Evolutionary conservation across 1,139 yeast genomes (phyloP).

Genomic region (Debaryomycetaceae sp.): DNA sequence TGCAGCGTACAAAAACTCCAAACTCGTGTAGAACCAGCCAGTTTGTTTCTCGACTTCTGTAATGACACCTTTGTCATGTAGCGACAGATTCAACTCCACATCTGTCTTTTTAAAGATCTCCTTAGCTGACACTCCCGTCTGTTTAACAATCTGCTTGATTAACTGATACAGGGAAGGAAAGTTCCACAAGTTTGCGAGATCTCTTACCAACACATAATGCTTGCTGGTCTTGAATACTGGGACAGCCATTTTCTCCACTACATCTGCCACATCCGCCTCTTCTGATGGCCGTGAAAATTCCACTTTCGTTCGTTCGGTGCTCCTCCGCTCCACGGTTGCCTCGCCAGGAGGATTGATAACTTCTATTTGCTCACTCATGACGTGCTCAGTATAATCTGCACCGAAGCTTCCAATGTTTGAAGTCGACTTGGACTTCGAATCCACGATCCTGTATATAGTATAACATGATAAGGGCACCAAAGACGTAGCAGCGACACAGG

Average conservation of each 20-base stretch:
- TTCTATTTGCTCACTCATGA: no score
- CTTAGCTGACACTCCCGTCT: conserved; percentile 15
- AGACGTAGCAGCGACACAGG: no score
- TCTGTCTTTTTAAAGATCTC: conserved; percentile 20
- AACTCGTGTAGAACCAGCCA: conserved; percentile 27
- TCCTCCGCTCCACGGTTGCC: no score
- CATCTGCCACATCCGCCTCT: conserved; percentile 1
- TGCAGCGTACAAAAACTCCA: conserved; percentile 18
- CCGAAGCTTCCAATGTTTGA: no score
- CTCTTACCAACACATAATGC: conserved; percentile 27
- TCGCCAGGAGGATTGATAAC: no score
- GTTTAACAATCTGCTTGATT: conserved; percentile 23
- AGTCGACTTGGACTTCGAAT: no score
- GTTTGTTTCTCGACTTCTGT: conserved; percentile 13
- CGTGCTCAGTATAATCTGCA: no score
- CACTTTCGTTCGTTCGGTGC: not conserved
- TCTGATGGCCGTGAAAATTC: not conserved
- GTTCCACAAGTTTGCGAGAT: conserved; percentile 35
- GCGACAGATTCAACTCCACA: conserved; percentile 17
- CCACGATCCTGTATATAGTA: no score
- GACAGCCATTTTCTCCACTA: conserved; percentile 3
- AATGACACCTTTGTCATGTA: conserved; percentile 21
- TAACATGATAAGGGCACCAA: no score
- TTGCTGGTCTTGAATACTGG: conserved; percentile 4
- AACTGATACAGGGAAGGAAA: conserved; percentile 45